Evolutionary conservation across 257 asterid genomes (phyloP), one percentile per base, ranked within the genome.

Genomic region (Ajuga chamaepitys): DNA sequence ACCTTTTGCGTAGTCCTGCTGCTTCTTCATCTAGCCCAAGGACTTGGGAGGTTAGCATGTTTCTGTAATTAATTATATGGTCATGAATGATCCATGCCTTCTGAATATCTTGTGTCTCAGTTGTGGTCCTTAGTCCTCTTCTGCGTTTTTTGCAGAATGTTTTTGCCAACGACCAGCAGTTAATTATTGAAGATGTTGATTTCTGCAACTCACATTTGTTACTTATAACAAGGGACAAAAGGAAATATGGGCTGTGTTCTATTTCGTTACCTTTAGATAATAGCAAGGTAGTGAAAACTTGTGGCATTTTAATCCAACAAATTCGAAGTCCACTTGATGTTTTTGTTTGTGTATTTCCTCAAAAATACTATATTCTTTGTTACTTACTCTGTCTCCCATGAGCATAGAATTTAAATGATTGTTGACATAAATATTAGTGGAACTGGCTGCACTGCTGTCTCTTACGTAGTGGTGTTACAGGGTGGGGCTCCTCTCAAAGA

Each of bases 101-200:
- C 7, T 45, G 21, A 25, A 52, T 50, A 60, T 47, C 16, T 37
- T 14, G 58, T 58, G 26, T 75, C 71, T 21, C 10, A 3, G 26
- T 62, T 68, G 18, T 21, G 47, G 57, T 20, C 38, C 59, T 71
- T 44, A 37, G 17, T 61, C 52, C 38, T 64, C n/a, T 62, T 61
- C 16, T 64, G 8, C 74, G 32, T 62, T 66, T 20, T 46, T 40
- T 78, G 77, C 91, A 94, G 99, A 81, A 64, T 77, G 89, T 90
- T 53, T 85, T 94, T 69, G 50, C 47, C 62, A 82, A 79, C 63
- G 83, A 84, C 61, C 79, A 70, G 40, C 82, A 75, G 67, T 65
- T 86, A 75, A 73, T 81, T 46, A 77, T 94, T 65, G 93, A 88
- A 74, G 97, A 94, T 26, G 86, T 90, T 62, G 99, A 94, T 81